phyloP scores from a whole-genome alignment of 1,284 basidiomycete genomes.

The Macrocybe sp. region DNA sequence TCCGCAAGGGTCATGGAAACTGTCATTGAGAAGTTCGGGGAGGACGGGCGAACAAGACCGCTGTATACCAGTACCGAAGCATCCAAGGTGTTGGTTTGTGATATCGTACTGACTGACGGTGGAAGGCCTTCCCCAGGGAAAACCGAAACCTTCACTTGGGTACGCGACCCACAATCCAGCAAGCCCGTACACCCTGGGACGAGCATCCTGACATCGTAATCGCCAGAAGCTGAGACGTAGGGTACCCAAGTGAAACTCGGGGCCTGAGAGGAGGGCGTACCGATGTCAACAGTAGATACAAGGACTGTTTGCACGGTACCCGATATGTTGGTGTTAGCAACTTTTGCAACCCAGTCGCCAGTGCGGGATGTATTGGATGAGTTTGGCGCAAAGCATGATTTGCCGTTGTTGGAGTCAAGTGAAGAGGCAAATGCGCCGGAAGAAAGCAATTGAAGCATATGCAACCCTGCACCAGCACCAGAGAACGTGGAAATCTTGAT shows the following conservation, averaged over 20 bases:
- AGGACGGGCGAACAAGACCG: constrained; percentile 75
- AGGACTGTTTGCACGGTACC: constrained; percentile 79
- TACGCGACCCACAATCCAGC: constrained; percentile 78
- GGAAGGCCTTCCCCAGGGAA: constrained; percentile 68
- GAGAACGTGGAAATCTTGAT: constrained; percentile 76
- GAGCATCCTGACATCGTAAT: constrained; percentile 81
- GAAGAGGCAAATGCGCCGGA: constrained; percentile 86
- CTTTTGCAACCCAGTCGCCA: constrained; percentile 65
- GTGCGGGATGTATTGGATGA: constrained; percentile 60
- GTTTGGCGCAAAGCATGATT: constrained; percentile 72
- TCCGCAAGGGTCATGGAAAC: constrained; percentile 68
- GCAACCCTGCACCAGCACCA: constrained; percentile 78
- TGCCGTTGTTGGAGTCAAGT: constrained; percentile 50
- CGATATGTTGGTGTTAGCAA: constrained; percentile 67
- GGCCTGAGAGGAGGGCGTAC: constrained; percentile 50
- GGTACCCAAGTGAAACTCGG: constrained; percentile 88
- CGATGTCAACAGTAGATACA: constrained; percentile 62
- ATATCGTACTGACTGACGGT: constrained; percentile 65
- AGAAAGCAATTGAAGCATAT: constrained; percentile 87
- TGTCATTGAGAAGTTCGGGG: constrained; percentile 69
- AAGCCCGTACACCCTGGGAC: constrained; percentile 84
- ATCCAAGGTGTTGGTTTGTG: constrained; percentile 73
- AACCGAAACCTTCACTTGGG: constrained; percentile 79
- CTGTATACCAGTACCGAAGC: constrained; percentile 65
- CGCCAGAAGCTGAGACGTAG: constrained; percentile 83